phyloP scores from a whole-genome alignment of 2,329 filamentous ascomycete genomes.

The Golovinomyces cichoracearum region DNA sequence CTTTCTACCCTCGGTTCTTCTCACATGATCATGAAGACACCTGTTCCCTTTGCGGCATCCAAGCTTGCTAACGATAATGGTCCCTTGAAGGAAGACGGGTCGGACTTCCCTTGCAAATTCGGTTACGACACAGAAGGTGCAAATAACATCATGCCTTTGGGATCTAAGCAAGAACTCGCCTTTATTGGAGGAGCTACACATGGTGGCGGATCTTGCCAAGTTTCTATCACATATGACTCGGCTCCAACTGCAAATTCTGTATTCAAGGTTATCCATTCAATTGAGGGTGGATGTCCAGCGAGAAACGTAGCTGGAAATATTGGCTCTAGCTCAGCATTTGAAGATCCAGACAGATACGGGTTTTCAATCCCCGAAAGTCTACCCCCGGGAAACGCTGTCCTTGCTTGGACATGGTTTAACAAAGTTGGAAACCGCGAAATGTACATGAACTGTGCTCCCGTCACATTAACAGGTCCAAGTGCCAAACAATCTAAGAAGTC shows the following conservation, averaged over 20 bases:
- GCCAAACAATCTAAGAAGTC: constrained; percentile 18
- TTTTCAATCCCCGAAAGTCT: constrained; percentile 49
- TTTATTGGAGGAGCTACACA: constrained; percentile 56
- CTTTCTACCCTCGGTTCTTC: constrained; percentile 35
- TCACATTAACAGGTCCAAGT: constrained; percentile 32
- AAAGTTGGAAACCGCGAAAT: constrained; percentile 78
- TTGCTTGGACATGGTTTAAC: constrained; percentile 94
- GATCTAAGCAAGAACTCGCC: constrained; percentile 31
- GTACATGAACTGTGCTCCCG: constrained; percentile 86
- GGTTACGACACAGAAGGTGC: constrained; percentile 23
- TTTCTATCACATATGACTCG: constrained; percentile 59
- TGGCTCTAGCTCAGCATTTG: constrained; percentile 19
- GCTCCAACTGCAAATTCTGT: constrained; percentile 36
- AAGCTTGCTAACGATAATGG: constrained; percentile 25
- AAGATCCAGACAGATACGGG: constrained; percentile 31
- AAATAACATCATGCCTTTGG: constrained; percentile 36
- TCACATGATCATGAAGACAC: constrained; percentile 50
- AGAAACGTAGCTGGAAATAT: constrained; percentile 31
- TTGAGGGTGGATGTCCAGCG: constrained; percentile 62
- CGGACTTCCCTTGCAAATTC: constrained; percentile 64
- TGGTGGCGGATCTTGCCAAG: constrained; percentile 77
- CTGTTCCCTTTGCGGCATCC: constrained; percentile 31
- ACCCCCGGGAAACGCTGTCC: constrained; percentile 46
- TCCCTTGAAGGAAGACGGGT: constrained; percentile 34
- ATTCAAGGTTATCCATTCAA: constrained; percentile 78